Base-by-base conservation (phyloP, 2,329 filamentous ascomycete genomes). In the Tolypocladium paradoxum region DNA sequence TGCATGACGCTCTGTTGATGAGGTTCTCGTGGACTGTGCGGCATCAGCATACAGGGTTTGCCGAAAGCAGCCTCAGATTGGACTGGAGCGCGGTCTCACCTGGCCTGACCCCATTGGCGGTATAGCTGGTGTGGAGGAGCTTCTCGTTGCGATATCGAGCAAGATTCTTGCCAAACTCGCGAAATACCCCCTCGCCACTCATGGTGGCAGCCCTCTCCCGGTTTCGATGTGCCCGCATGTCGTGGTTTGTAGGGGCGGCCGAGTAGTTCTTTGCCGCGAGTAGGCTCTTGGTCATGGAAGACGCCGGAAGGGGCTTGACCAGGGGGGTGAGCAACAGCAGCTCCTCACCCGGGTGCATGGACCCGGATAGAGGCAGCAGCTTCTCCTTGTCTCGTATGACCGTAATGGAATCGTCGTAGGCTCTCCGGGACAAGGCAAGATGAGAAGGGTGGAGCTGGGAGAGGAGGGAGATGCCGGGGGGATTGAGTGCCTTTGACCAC, bases 111-210 rank as follows among this genome's bases (percentile, higher is more conserved):
- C 91, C 91, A 61, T 96, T 95, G 1, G 90, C 88, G 0, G 92
- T 96, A 65, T 97, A 97, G 14, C 91, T 96, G 1, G 92, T 96
- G 67, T 97, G 90, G 18, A 96, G 74, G 6, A 96, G 82, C 62
- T 93, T 88, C 22, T 91, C 90, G 60, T 88, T 90, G 24, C 91
- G 78, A 58, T 90, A 87, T 51, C 92, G 80, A 12, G 92, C 91
- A n/a, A 97, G 73, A 7, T 88, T 89, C 60, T 89, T 82, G 1
- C 92, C 92, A 27, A 97, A 78, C 65, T 96, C 90, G 61, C 90
- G 80, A 62, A 97, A 97, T 0, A 97, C 90, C 33, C 88, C 85
- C 70, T 97, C 92, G 31, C 92, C 92, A 60, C 88, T 96, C 85
- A 96, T 90, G 22, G 96, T 78, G 57, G 83, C 68, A 52, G 79